Percentiles rank a stretch among this genome's conserved stretches.
Evolutionary conservation across 768 basidiomycete genomes (phyloP).

Genomic region (Auriscalpium microsporum): DNA sequence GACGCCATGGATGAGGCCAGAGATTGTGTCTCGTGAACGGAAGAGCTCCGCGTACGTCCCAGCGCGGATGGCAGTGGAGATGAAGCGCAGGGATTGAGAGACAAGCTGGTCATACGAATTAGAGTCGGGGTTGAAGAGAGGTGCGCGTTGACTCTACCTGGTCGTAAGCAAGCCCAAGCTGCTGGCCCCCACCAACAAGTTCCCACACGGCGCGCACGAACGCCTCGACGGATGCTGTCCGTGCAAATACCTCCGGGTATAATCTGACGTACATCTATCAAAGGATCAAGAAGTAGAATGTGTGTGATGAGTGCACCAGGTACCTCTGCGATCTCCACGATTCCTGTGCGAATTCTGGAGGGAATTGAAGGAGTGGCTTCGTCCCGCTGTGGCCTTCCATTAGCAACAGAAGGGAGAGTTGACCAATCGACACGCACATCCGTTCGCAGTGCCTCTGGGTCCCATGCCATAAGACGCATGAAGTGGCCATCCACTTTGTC

Average conservation of each 20-base stretch:
- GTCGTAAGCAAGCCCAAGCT: slow-evolving; percentile 68
- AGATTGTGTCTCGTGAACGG: slow-evolving; percentile 72
- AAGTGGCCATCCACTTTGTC: slow-evolving; percentile 61
- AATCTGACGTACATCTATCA: slow-evolving; percentile 69
- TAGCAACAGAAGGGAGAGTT: neutral
- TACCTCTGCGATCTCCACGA: slow-evolving; percentile 88
- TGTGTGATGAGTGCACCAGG: slow-evolving; percentile 16
- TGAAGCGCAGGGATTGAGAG: slow-evolving; percentile 82
- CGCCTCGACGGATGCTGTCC: slow-evolving; percentile 51
- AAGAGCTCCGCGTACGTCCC: slow-evolving; percentile 78
- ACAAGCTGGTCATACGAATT: slow-evolving; percentile 49
- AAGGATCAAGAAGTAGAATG: neutral
- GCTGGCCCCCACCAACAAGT: slow-evolving; percentile 64
- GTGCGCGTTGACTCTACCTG: slow-evolving; percentile 31
- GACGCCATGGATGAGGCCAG: slow-evolving; percentile 78
- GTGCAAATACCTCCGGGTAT: slow-evolving; percentile 69
- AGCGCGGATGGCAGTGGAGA: slow-evolving; percentile 86
- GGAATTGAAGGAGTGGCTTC: slow-evolving; percentile 78
- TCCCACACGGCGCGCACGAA: slow-evolving; percentile 90
- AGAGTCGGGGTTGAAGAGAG: neutral
- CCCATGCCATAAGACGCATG: slow-evolving; percentile 75
- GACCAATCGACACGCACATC: slow-evolving; percentile 40
- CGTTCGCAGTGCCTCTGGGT: slow-evolving; percentile 54
- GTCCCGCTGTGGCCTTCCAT: slow-evolving; percentile 45
- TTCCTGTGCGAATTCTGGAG: slow-evolving; percentile 81